Base-by-base conservation (phyloP, 805 yeast species). In the Candida broadrunensis region DNA sequence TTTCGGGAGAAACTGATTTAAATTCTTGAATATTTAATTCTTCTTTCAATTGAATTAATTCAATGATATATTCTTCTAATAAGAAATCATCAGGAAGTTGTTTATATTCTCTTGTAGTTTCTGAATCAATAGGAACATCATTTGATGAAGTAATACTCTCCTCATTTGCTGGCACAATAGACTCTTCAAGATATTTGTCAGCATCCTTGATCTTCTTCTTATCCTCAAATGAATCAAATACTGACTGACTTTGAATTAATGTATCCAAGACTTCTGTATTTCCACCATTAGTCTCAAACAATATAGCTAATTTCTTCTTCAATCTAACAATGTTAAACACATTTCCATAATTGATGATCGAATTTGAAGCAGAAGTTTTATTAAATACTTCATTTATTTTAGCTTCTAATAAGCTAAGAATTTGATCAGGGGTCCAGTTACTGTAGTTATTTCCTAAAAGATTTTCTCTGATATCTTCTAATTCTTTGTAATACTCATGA, bases 211-310 rank as follows among this genome's bases (percentile, higher is more conserved):
- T n/a, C 14, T 32, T 8, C 15, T 36, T 35, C 20, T n/a, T 8
- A 2, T 23, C 14, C 33, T 41, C 44, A 14, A 37, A 33, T 19
- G 21, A 12, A 23, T 37, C 41, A 41, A 41, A 41, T 14, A 21
- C 39, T 17, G 19, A 27, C 20, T 37, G 38, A 23, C 35, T 42
- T 3, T 33, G 15, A 8, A 42, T 25, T 19, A 42, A 42, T 11
- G 45, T 30, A 33, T 42, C 30, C 17, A 42, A 36, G 12, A 42
- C 33, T 15, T 37, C 32, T 2, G 82, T 66, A 49, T 79, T 75
- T 1, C 82, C 83, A 14, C 84, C 83, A 49, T 83, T 82, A 25
- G 77, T 49, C 14, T 61, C 57, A 55, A 25, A 81, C 63, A 42
- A 67, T 51, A 48, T 23, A 9, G 36, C 35, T 36, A 58, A 48